A percentile compares a stretch with the other conserved stretches of the same genome.
Conservation (phyloP, 2,329 filamentous ascomycete species). For the Xylaria sp. region DNA sequence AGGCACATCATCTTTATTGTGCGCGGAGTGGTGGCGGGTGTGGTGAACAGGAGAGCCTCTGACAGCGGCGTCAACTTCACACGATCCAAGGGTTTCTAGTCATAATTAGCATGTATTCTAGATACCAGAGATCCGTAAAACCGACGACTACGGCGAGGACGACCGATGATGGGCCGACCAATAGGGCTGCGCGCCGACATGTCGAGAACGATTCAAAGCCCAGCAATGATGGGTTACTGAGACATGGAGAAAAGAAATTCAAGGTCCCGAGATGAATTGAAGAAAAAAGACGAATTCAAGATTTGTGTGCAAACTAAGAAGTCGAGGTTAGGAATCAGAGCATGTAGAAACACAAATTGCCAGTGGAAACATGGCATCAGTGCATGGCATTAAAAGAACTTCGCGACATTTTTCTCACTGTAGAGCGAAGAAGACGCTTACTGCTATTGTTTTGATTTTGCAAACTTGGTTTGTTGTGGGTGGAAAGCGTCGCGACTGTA, state of each 20-base stretch:
- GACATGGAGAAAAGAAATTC: neutral
- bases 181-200: conserved; percentile 31
- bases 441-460: neutral
- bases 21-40: neutral
- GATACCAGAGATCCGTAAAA: neutral
- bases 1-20: conserved; percentile 6
- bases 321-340: neutral
- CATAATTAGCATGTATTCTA: conserved; percentile 8
- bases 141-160: conserved; percentile 32
- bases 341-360: neutral
- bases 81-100: conserved; percentile 15
- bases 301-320: neutral
- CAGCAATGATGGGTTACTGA: neutral
- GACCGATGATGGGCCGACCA: conserved; percentile 26
- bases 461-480: neutral
- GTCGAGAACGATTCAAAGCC: conserved; percentile 4
- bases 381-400: neutral
- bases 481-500: conserved; percentile 12
- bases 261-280: neutral
- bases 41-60: neutral
- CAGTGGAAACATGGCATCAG: neutral
- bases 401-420: neutral
- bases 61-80: neutral
- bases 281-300: neutral
- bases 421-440: neutral